A percentile compares a stretch with the other conserved stretches of the same genome.
Evolutionary conservation across 2,329 filamentous ascomycete species (phyloP).

Genomic region (Trichoderma sp.): DNA sequence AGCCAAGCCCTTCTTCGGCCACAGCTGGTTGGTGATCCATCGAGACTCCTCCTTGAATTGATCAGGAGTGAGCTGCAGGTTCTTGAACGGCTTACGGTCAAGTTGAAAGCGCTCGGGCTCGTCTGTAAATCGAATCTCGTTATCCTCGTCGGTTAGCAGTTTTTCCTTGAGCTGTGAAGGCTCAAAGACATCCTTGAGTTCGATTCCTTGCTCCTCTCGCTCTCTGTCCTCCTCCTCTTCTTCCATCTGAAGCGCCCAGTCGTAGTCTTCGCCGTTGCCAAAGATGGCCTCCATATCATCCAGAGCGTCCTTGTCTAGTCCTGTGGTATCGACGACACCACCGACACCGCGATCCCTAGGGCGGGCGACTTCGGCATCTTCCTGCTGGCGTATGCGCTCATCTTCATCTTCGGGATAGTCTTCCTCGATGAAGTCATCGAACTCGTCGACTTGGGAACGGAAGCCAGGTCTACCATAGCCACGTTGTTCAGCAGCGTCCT

Average conservation of each 20-base stretch:
- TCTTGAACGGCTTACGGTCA: slow-evolving; percentile 82
- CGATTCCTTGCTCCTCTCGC: slow-evolving; percentile 76
- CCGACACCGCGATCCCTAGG: slow-evolving; percentile 69
- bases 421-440: slow-evolving; percentile 96
- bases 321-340: slow-evolving; percentile 72
- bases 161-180: slow-evolving; percentile 91
- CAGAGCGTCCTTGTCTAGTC: slow-evolving; percentile 85
- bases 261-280: slow-evolving; percentile 91
- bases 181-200: slow-evolving; percentile 97
- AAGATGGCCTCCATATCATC: slow-evolving; percentile 97
- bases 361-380: slow-evolving; percentile 84
- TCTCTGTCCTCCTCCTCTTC: slow-evolving; percentile 78
- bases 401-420: slow-evolving; percentile 87
- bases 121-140: slow-evolving; percentile 81
- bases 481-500: slow-evolving; percentile 60
- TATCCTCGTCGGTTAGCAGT: slow-evolving; percentile 93
- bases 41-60: slow-evolving; percentile 85
- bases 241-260: slow-evolving; percentile 88
- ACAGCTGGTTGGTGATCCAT: slow-evolving; percentile 89
- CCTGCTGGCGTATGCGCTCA: slow-evolving; percentile 68
- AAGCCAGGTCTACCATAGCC: slow-evolving; percentile 51
- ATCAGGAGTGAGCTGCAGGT: slow-evolving; percentile 74
- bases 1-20: slow-evolving; percentile 77
- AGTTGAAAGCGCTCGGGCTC: slow-evolving; percentile 94
- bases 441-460: slow-evolving; percentile 69